Base-by-base conservation (phyloP, 2,329 filamentous ascomycete genomes). In the Eutypella sp. region DNA sequence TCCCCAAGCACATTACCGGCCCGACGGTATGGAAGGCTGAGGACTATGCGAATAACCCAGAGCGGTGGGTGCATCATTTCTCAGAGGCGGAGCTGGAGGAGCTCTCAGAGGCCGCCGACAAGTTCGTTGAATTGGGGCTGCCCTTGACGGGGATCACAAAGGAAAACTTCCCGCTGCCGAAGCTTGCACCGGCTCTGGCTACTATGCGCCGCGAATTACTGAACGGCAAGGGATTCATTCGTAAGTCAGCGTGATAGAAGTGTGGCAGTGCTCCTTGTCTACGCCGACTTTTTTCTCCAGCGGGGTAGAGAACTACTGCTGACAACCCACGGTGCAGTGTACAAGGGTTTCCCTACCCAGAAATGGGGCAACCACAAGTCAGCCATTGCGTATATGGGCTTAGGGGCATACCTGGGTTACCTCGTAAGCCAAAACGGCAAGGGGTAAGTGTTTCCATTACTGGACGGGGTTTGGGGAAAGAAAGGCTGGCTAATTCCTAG, bases 341-440 rank as follows among this genome's bases (percentile, higher is more conserved):
- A 95, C 74, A 95, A 93, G 64, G 82, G 85, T 42, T 84, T 95
- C 63, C 89, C 89, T 1, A 87, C 90, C 1, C 59, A 77, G 37
- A 63, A 78, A 67, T 96, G 90, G 90, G 82, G 84, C 0, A 79
- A 81, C 43, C 78, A 82, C 62, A 95, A 95, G 70, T 87, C 82
- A 10, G 89, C 89, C 7, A 82, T 89, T 10, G 89, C 85, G n/a
- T 95, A 95, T 69, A 91, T 95, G 84, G 90, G 90, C 4, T 75
- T 96, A 2, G 85, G 87, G 34, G 88, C 87, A 5, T 85, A 95
- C 65, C 76, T 95, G 9, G 89, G 90, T 47, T 93, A 95, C 71
- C 92, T 93, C 52, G 81, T 95, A 34, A 87, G 82, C 20, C 90
- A 96, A 61, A 95, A 96, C 69, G 83, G 84, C 16, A 80, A 37